Conservation (phyloP, 139 green algal species). For the Astrephomene gubernaculifera region DNA sequence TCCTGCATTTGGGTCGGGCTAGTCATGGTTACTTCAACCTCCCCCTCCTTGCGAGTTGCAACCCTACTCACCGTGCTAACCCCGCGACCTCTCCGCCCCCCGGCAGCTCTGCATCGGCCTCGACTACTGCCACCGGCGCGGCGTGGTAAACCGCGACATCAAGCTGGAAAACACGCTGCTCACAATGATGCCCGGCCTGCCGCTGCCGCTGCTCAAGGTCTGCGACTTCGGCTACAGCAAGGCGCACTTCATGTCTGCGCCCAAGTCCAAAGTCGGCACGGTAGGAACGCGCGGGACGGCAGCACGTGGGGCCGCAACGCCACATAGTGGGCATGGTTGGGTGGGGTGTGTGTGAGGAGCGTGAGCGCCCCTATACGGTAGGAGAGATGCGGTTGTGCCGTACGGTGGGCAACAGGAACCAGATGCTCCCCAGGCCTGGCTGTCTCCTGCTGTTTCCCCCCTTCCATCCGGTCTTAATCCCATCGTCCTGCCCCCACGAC, state of each 20-base stretch:
- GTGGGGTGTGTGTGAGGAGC: too few species aligned
- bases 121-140: conserved; percentile 94
- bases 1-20: background rate
- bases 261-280: conserved; percentile 91
- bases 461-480: too few species aligned
- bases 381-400: too few species aligned
- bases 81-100: background rate
- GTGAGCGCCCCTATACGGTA: too few species aligned
- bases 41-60: background rate
- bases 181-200: conserved; percentile 59
- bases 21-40: too few species aligned
- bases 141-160: conserved; percentile 92
- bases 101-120: conserved; percentile 63
- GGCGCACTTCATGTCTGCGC: conserved; percentile 82
- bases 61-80: background rate
- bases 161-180: conserved; percentile 98
- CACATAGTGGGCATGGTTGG: too few species aligned
- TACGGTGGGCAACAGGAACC: too few species aligned
- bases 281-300: too few species aligned
- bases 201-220: conserved; percentile 94
- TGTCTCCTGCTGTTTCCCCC: too few species aligned
- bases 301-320: too few species aligned
- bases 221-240: conserved; percentile 96
- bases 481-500: background rate
- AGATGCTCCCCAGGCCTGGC: too few species aligned